Evolutionary conservation across 2,329 filamentous ascomycete genomes (phyloP), one percentile per base, ranked within the genome.

Genomic region (Alternaria arborescens): DNA sequence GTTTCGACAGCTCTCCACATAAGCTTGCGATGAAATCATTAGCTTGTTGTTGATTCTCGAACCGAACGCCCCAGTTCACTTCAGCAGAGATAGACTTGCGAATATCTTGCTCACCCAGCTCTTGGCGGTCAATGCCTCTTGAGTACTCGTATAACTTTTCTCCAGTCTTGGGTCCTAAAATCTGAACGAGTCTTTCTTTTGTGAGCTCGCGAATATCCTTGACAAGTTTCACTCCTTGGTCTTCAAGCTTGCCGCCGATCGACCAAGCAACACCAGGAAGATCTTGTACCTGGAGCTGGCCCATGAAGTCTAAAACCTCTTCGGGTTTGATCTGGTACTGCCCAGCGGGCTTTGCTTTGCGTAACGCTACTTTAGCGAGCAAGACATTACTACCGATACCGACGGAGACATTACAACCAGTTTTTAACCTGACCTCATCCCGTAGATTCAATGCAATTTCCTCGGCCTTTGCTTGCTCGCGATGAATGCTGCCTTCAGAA

Each of bases 11-110:
- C 77, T 99, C 95, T 57, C 89, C 89, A 73, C 92, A 95, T 0
- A 99, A 82, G 66, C 92, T 95, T 62, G 88, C 83, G 30, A 98
- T 86, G 76, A 99, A 99, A 66, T 96, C 92, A 60, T 98, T 94
- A 0, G 93, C 94, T 78, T 99, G 94, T n/a, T 87, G 85, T 72
- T 97, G 93, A 61, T 86, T 96, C 68, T 95, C 88, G 75, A 99
- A 99, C 6, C 95, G 89, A 57, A 99, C 97, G 3, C 96, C 95
- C 95, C 95, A 99, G 71, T 95, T 99, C 64, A 99, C 93, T 76
- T 99, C 95, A 1, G 94, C 94, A 2, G 95, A 98, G 0, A 99
- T 93, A 0, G 94, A 98, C 75, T 98, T 99, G 55, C 95, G 89
- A 16, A 92, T 83, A 0, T 90, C 87, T 72, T 96, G 91, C 58